Base-by-base conservation (phyloP, 768 basidiomycete species). In the Dendrothele bispora region DNA sequence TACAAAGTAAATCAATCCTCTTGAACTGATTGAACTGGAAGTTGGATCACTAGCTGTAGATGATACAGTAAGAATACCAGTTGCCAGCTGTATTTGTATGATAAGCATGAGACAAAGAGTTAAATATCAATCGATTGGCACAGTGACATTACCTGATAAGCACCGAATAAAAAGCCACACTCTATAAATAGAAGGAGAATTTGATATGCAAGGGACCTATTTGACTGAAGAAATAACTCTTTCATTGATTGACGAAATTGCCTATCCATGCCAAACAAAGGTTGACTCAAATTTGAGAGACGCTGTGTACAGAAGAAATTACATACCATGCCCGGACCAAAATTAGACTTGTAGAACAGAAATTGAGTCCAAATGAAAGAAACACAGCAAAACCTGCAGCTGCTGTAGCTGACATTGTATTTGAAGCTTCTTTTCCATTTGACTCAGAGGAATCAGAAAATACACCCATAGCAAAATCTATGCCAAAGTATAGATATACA, bases 161-260 rank as follows among this genome's bases (percentile, higher is more conserved):
- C 41, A 30, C 41, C 28, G 17, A 20, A 43, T 12, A 43, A 43
- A 8, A 43, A 26, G 7, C 41, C 41, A 43, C 41, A 43, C 28
- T 43, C 41, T 17, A 43, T 30, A 30, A 43, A 30, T 5, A 30
- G 32, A 3, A 43, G 26, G 27, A 43, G 17, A 30, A 43, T 43
- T 20, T 15, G 12, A 20, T 29, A 43, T 5, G 41, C 17, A 26
- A 43, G 27, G 18, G 28, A 29, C 17, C 21, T 43, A 18, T 43
- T 43, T 30, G 32, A 17, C 27, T 12, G 41, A 30, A 30, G 32
- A 26, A 43, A 29, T 12, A 30, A 29, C 18, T 43, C 20, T 14
- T 43, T 43, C n/a, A 43, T 43, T 18, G 27, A 43, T 20, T 43
- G 41, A 29, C 41, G 41, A 30, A 43, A 43, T 17, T 29, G 27